These are phyloP conservation scores for Taphrina communis DNA, from an alignment of 1,139 yeast genomes.

Conservation along the genomic window DNA sequence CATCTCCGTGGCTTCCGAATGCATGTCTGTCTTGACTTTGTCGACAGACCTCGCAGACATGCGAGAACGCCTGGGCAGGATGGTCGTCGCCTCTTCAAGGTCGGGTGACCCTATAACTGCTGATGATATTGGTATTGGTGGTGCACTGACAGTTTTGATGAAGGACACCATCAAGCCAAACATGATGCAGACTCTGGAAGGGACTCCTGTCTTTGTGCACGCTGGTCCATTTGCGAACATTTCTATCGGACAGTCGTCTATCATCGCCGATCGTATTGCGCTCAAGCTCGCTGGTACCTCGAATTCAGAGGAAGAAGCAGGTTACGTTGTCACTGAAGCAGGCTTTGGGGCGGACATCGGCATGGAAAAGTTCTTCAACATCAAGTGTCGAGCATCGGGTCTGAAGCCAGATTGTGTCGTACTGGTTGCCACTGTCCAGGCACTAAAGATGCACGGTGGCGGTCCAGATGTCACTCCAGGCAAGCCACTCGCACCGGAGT, in stretches of 20 bases:
- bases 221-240: slow-evolving; percentile 99
- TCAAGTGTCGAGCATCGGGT: slow-evolving; percentile 93
- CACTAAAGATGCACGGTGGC: slow-evolving; percentile 96
- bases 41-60: slow-evolving; percentile 80
- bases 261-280: slow-evolving; percentile 93
- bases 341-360: slow-evolving; percentile 99
- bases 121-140: slow-evolving; percentile 96
- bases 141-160: slow-evolving; percentile 92
- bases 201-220: slow-evolving; percentile 96
- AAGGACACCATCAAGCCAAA: slow-evolving; percentile 98
- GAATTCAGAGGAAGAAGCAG: slow-evolving; percentile 68
- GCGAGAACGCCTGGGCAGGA: slow-evolving; percentile 86
- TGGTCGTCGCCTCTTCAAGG: slow-evolving; percentile 85
- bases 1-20: slow-evolving; percentile 94
- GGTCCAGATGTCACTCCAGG: slow-evolving; percentile 99
- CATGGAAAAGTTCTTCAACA: slow-evolving; percentile 95
- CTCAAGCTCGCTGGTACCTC: slow-evolving; percentile 85
- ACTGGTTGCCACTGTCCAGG: slow-evolving; percentile 96
- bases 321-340: slow-evolving; percentile 95
- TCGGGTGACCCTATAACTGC: slow-evolving; percentile 90
- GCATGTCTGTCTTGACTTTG: slow-evolving; percentile 97
- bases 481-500: slow-evolving; percentile 83
- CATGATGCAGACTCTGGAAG: slow-evolving; percentile 96
- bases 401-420: slow-evolving; percentile 89
- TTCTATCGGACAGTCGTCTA: slow-evolving; percentile 69